Percentiles rank a stretch among this genome's conserved stretches.
Conservation (phyloP, 2,329 filamentous ascomycete genomes). For the Colletotrichum sansevieriae region DNA sequence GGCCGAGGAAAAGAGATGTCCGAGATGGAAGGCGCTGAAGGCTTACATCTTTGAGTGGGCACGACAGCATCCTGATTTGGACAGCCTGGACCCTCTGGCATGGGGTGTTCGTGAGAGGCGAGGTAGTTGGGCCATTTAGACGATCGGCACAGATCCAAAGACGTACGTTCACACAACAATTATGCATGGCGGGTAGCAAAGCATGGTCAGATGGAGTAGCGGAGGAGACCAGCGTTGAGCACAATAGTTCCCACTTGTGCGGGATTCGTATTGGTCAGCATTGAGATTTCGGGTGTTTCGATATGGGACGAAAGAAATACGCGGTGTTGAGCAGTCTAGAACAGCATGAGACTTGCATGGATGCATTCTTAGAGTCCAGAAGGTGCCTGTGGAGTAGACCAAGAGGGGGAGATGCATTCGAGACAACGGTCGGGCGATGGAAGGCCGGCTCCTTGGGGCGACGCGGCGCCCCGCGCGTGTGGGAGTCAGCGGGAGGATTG, state of each 20-base stretch:
- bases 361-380: constrained; percentile 26
- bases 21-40: constrained; percentile 86
- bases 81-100: constrained; percentile 68
- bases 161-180: neutral
- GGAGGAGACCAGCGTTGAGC: constrained; percentile 21
- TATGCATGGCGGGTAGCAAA: neutral
- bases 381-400: constrained; percentile 25
- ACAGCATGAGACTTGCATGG: constrained; percentile 18
- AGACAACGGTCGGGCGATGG: constrained; percentile 11
- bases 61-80: constrained; percentile 83
- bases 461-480: neutral
- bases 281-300: constrained; percentile 28
- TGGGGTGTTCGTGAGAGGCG: constrained; percentile 77
- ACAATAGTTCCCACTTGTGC: neutral
- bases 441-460: neutral
- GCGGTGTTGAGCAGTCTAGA: constrained; percentile 23
- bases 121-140: constrained; percentile 77
- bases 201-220: constrained; percentile 2
- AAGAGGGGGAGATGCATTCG: constrained; percentile 21
- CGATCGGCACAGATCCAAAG: neutral
- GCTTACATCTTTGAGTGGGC: constrained; percentile 92
- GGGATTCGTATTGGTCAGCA: constrained; percentile 22
- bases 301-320: constrained; percentile 25
- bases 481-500: neutral
- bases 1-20: constrained; percentile 66